Base-by-base conservation (phyloP, 208 protist genomes). In the Hexamita inflata region DNA sequence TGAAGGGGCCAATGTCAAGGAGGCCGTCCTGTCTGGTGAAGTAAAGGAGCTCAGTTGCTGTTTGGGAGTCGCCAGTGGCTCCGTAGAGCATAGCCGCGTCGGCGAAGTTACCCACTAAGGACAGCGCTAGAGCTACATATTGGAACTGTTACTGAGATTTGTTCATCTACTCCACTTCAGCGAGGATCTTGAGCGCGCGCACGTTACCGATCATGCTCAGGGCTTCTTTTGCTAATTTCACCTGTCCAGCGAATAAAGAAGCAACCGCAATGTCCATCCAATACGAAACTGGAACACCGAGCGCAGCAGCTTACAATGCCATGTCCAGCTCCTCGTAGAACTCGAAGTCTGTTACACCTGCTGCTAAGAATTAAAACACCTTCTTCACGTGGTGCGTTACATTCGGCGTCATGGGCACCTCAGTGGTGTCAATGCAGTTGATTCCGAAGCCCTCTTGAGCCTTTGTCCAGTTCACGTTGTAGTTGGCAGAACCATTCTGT, bases 51-150 rank as follows among this genome's bases (percentile, higher is more conserved):
- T 70, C 64, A n/a, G 32, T n/a, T 4, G 64, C 64, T 38, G 7
- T 49, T 15, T 13, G 11, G 11, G n/a, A 28, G n/a, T 70, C 40
- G 38, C 38, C 64, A 11, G 11, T 30, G 26, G 64, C 64, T 9
- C 19, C 64, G 64, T 45, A 70, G 40, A 70, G 64, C n/a, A 70
- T n/a, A 34, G 11, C n/a, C 2, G 64, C 64, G 30, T 70, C 64
- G 4, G 9, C 2, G 38, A 70, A 70, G 38, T 70, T 7, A 34
- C 38, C 38, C 9, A 7, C 15, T 4, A 70, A 15, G 38, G 19
- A 28, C 30, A 70, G 64, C 24, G 64, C 64, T 4, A 70, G 38
- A 4, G 64, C 64, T 45, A 38, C n/a, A n/a, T 42, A 34, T n/a
- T 42, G n/a, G 38, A 70, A n/a, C 13, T 62, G 4, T 4, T 7